phyloP scores from a whole-genome alignment of 805 yeast genomes.

The Yamadazyma nakazawae region DNA sequence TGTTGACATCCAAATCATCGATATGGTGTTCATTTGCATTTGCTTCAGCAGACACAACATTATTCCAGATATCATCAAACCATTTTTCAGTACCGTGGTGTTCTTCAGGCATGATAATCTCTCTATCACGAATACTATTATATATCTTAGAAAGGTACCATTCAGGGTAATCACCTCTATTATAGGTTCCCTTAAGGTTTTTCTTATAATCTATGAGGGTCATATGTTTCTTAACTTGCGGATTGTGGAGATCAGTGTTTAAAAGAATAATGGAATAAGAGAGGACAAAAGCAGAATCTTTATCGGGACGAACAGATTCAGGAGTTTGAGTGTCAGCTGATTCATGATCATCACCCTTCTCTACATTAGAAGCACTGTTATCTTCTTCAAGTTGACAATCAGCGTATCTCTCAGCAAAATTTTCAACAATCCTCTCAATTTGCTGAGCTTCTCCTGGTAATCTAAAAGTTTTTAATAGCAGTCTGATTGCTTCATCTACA shows the following conservation, averaged over 20 bases:
- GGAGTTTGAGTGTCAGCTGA: slow-evolving; percentile 27
- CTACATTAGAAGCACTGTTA: neutral
- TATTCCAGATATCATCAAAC: slow-evolving; percentile 86
- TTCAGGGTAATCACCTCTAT: slow-evolving; percentile 71
- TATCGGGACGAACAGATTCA: slow-evolving; percentile 59
- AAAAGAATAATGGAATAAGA: slow-evolving; percentile 91
- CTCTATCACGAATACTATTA: slow-evolving; percentile 74
- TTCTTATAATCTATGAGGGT: slow-evolving; percentile 74
- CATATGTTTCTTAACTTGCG: slow-evolving; percentile 91
- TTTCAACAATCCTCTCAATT: slow-evolving; percentile 87
- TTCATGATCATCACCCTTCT: neutral
- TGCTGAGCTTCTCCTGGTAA: slow-evolving; percentile 98
- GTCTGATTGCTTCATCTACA: slow-evolving; percentile 90
- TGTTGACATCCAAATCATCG: slow-evolving; percentile 16
- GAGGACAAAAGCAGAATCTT: slow-evolving; percentile 84
- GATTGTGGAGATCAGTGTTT: slow-evolving; percentile 91
- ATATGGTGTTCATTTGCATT: slow-evolving; percentile 16
- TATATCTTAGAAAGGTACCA: slow-evolving; percentile 85
- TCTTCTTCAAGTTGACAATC: slow-evolving; percentile 45
- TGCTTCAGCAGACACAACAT: slow-evolving; percentile 52
- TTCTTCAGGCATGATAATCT: slow-evolving; percentile 97
- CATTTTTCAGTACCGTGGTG: slow-evolving; percentile 90
- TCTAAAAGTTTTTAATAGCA: slow-evolving; percentile 77
- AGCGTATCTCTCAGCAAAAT: slow-evolving; percentile 79
- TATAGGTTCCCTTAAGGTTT: slow-evolving; percentile 78